Evolutionary conservation across 441 rosid species (phyloP), one percentile per base, ranked within the genome.

Genomic region (Isatis lusitanica): DNA sequence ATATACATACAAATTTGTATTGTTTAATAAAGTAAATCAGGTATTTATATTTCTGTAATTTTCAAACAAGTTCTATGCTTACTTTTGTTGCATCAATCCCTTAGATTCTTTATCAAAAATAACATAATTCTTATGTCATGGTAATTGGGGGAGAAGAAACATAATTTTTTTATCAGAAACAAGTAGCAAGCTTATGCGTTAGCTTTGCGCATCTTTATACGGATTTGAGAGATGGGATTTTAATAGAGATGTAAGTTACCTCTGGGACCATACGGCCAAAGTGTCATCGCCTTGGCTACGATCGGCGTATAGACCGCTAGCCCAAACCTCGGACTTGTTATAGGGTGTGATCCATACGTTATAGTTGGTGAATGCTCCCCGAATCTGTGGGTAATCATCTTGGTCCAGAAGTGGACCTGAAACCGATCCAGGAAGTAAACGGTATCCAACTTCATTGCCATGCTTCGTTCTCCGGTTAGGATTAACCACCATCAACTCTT

Each of bases 281-380:
- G 86, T 84, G 55, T 87, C 87, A 0, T 85, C 85, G 0, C 89
- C 90, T 2, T 52, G 76, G 71, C 89, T 87, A 61, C 83, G 84
- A 42, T 88, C 91, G 6, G 63, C 63, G 53, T 81, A 84, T 31
- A 53, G 30, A 62, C 93, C 93, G 13, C 81, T 85, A 0, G 87
- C 84, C 86, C 88, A 90, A 73, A 79, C 85, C 74, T 90, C 90
- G 0, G 88, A 83, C 63, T 59, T 88, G 50, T 90, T 86, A 67
- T 88, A 82, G 3, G 86, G 88, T 5, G 90, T 85, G 62, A 87
- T 77, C 92, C 91, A 90, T 50, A 86, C 84, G 36, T 86, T 85
- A 65, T 88, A 82, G 5, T 86, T 77, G 5, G 87, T 79, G 58
- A 88, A 90, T 1, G 85, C 83, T 0, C 70, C 85, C 0, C 91